Evolutionary conservation across 768 basidiomycete genomes (phyloP), one percentile per base, ranked within the genome.

Genomic region (Suillus spraguei): DNA sequence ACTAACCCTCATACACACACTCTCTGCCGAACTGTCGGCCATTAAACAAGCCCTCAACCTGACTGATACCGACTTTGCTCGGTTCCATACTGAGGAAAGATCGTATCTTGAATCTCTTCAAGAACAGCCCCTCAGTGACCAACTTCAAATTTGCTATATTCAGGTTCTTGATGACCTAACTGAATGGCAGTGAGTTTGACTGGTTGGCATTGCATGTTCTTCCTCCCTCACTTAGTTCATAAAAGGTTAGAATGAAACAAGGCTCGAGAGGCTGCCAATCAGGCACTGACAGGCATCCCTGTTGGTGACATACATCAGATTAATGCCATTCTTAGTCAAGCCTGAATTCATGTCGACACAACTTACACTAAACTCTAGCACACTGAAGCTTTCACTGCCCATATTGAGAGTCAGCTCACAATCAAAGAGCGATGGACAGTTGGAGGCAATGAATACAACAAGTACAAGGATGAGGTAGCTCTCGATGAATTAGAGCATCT

Each of bases 401-500:
- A 65, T 35, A 35, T 61, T 4, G 60, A 65, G 44, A 11, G 36
- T 11, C 41, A 24, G 53, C 49, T 65, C 9, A 36, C 33, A 36
- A 33, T 65, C 8, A 46, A 65, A 41, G 33, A 14, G 24, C 38
- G 4, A 0, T 65, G 64, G 64, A 24, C 52, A 22, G 16, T 65
- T 2, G 60, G 60, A 32, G 22, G 46, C 35, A 38, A 33, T 16
- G 60, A 62, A 32, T 65, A 65, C 16, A 56, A 41, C 20, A 35
- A 46, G 20, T 47, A 16, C 11, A 63, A 36, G 44, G 35, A 16
- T 16, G n/a, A 59, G n/a, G 58, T 6, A 14, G 77, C 77, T 2
- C 69, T 81, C 0, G 69, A 78, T 24, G 65, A 70, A 17, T 63
- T 81, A 0, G 74, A 80, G 53, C 33, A 64, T 35, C 75, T 80